Percentiles rank a stretch among this genome's conserved stretches.
These are phyloP conservation scores for Actinomortierella wolfii DNA, from an alignment of 371 early-diverging fungal species.

Conservation along the genomic window DNA sequence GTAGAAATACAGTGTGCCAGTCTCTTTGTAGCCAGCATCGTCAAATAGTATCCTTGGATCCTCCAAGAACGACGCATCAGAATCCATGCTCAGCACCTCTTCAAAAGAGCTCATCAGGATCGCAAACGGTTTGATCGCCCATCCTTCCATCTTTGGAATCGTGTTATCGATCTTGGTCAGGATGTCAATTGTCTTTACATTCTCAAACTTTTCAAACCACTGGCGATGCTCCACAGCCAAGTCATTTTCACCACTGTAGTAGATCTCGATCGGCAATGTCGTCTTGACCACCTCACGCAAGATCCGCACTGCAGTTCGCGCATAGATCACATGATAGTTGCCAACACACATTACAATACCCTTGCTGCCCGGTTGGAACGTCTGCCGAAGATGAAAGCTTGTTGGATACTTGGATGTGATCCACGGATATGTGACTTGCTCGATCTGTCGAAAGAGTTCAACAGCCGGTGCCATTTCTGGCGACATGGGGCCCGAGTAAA, in stretches of 20 bases:
- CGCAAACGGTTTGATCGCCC: slow-evolving; percentile 71
- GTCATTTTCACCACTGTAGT: slow-evolving; percentile 64
- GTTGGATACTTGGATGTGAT: slow-evolving; percentile 15
- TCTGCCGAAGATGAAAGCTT: slow-evolving; percentile 16
- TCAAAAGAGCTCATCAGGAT: slow-evolving; percentile 66
- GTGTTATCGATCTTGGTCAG: slow-evolving; percentile 53
- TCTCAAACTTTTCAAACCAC: slow-evolving; percentile 50
- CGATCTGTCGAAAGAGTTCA: slow-evolving; percentile 21
- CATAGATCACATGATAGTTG: slow-evolving; percentile 63
- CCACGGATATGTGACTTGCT: slow-evolving; percentile 38
- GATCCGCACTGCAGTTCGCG: slow-evolving; percentile 56
- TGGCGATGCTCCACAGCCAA: slow-evolving; percentile 48
- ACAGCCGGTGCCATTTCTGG: slow-evolving; percentile 31
- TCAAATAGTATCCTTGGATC: slow-evolving; percentile 64
- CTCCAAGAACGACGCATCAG: slow-evolving; percentile 73
- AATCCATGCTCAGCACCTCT: slow-evolving; percentile 78
- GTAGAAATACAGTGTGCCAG: slow-evolving; percentile 68
- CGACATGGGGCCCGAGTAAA: slow-evolving; percentile 20
- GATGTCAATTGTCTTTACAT: slow-evolving; percentile 59
- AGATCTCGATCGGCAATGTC: slow-evolving; percentile 75
- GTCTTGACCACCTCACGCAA: slow-evolving; percentile 61
- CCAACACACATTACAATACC: slow-evolving; percentile 80
- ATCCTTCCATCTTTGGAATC: slow-evolving; percentile 54
- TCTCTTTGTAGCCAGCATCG: slow-evolving; percentile 58
- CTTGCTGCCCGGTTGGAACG: slow-evolving; percentile 35